Evolutionary conservation across 2,329 filamentous ascomycete species (phyloP), one percentile per base, ranked within the genome.

Genomic region (Penicillium nordicum): DNA sequence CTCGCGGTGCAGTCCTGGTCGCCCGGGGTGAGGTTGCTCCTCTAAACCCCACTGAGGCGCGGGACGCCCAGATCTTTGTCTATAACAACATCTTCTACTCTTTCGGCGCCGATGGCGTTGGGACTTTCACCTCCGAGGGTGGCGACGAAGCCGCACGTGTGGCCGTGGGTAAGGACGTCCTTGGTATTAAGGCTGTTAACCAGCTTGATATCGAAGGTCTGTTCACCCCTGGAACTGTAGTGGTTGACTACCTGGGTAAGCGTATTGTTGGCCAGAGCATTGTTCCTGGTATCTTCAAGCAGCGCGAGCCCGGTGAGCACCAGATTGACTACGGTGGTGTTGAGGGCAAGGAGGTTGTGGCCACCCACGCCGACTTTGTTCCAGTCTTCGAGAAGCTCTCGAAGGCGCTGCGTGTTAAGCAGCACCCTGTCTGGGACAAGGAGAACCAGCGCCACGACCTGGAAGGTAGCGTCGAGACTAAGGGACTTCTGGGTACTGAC

Each of bases 71-170:
- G 74, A 99, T 99, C 63, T 99, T 96, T 69, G 93, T 99, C 25
- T 97, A 97, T 80, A 97, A 97, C 81, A 99, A 99, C 76, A 92
- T 99, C 64, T 99, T 99, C 80, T 99, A 96, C 80, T 97, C 94
- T 0, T 97, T 97, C 67, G 94, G 94, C 60, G 93, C 94, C 43
- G 94, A 99, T 73, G 95, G 94, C 50, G 94, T 97, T 44, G 93
- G 94, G 42, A 99, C 94, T 16, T 99, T 99, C 74, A 92, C 92
- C 11, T 92, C 89, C 3, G 94, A 99, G 77, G 94, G 94, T 63
- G 94, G 94, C 21, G 93, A 99, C 64, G 94, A 99, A 77, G 94
- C 94, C 63, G 94, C 94, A 14, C 86, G 93, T 57, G 91, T 97
- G 55, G 94, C 95, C 27, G 96, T 95, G 5, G 93, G 92, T 62